These are phyloP conservation scores for Fusarium sulawesiense DNA, from an alignment of 2,329 filamentous ascomycete species.

Conservation along the genomic window DNA sequence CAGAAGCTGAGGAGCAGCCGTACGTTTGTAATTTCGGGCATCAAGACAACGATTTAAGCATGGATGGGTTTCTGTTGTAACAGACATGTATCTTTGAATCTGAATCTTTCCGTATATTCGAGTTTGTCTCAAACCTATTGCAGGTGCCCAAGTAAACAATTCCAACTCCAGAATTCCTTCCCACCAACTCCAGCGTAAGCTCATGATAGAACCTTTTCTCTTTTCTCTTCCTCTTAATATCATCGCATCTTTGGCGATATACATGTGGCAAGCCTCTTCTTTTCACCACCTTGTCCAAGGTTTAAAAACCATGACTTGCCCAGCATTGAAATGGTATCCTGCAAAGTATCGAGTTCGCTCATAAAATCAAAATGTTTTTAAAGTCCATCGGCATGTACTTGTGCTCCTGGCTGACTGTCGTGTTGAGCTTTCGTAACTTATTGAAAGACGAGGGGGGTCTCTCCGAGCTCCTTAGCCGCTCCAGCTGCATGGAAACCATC, in stretches of 20 bases:
- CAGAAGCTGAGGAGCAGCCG: not conserved
- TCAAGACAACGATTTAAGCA: slow-evolving; percentile 28
- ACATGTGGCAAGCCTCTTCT: not conserved
- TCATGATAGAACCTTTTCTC: slow-evolving; percentile 36
- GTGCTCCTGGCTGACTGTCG: not conserved
- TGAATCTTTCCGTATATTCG: slow-evolving; percentile 27
- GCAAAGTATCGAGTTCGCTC: slow-evolving; percentile 32
- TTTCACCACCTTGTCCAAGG: slow-evolving; percentile 1
- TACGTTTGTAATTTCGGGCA: slow-evolving; percentile 32
- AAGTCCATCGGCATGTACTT: not conserved
- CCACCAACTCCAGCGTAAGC: slow-evolving; percentile 41
- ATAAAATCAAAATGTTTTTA: slow-evolving; percentile 27
- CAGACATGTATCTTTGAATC: slow-evolving; percentile 21
- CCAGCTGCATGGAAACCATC: slow-evolving; percentile 79
- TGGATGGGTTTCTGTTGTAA: slow-evolving; percentile 30
- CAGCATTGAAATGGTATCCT: slow-evolving; percentile 13
- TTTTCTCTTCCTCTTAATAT: slow-evolving; percentile 12
- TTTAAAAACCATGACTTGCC: not conserved
- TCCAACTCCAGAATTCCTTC: slow-evolving; percentile 39
- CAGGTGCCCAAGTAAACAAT: slow-evolving; percentile 26
- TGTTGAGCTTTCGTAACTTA: not conserved
- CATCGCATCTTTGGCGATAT: slow-evolving; percentile 6
- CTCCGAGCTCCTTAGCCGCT: slow-evolving; percentile 49
- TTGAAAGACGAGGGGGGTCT: slow-evolving; percentile 46
- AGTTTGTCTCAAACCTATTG: slow-evolving; percentile 29